Evolutionary conservation across 2,329 filamentous ascomycete species (phyloP), one percentile per base, ranked within the genome.

Genomic region (Arthrobotrys conoides): DNA sequence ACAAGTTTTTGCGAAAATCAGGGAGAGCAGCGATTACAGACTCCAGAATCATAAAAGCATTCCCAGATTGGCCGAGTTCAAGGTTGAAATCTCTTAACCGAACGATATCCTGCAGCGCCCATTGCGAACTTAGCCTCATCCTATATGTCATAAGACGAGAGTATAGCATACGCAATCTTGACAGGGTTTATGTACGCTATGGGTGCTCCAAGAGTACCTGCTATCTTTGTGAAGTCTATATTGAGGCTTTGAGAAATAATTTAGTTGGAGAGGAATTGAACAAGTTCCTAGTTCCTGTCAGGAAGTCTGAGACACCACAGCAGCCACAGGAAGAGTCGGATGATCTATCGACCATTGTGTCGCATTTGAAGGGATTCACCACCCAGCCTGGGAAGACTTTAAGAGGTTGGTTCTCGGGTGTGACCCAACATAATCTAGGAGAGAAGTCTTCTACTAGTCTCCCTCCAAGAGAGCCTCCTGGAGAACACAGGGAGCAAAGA

Each of bases 221-320:
- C 18, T 75, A 67, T 44, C 71, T 75, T n/a, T 75, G 71, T 24
- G 71, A 75, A 12, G 51, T 44, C 24, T 75, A 75, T n/a, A 33
- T 68, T 3, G 53, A 68, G 12, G 63, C 24, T 1, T 27, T 75
- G 18, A 53, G 41, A 27, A 67, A 6, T n/a, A 24, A 55, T 16
- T 16, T 73, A 1, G 38, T 67, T 20, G 70, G 70, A 9, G 27
- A 27, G n/a, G 63, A 63, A 12, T 33, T 68, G 10, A 14, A 18
- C 4, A 67, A 24, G 14, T 68, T 75, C 46, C 18, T 75, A 2
- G n/a, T 3, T 8, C 4, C 49, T 16, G 14, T 3, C 3, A 14
- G n/a, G 16, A 44, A 44, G 18, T 8, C 9, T 22, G 57, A 61
- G 20, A 20, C 1, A 8, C 30, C 18, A 14, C 30, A 27, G 8